Evolutionary conservation across 768 basidiomycete genomes (phyloP), one percentile per base, ranked within the genome.

Genomic region (Mycena albidolilacea): DNA sequence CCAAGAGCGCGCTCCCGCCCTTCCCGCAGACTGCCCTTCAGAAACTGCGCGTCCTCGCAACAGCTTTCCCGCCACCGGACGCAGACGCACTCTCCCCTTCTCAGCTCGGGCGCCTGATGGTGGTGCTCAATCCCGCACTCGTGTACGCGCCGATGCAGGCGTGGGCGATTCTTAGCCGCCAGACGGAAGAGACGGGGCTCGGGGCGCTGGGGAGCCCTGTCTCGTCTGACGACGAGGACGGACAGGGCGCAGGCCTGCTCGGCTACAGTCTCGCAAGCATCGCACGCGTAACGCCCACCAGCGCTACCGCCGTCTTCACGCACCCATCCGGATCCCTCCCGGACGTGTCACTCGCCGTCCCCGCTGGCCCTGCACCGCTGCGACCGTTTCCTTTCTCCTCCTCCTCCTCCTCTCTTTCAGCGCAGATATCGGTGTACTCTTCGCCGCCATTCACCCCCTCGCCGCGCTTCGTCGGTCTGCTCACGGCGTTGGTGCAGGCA

Each of bases 11-110:
- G 0, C 81, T 92, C 7, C 88, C 89, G 0, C 86, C 90, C 0
- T 93, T 93, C 77, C 91, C 91, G 0, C 91, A 93, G 78, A 92
- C 90, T 0, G 87, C 91, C 0, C 79, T 91, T 6, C 79, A 80
- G 21, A 92, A 92, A 76, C 85, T 91, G 4, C 77, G 81, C 7
- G 78, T 79, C 0, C 82, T 93, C 0, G 67, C 87, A 5, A 75
- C 84, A 3, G 79, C 78, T 17, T 93, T 92, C 75, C 85, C 89
- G 0, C 84, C 48, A n/a, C 19, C 86, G 0, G 9, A 21, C 46
- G 7, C 46, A 12, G 78, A 78, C 0, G 39, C 71, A 6, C 79
- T 89, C 2, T 77, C 87, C 0, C 84, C 90, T 0, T 80, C 79
- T 3, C 88, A 90, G 75, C 87, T 92, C 14, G 86, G 88, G 2